These are phyloP conservation scores for Vigna reflexopilosa DNA, from an alignment of 306 rosid species.

Conservation along the genomic window DNA sequence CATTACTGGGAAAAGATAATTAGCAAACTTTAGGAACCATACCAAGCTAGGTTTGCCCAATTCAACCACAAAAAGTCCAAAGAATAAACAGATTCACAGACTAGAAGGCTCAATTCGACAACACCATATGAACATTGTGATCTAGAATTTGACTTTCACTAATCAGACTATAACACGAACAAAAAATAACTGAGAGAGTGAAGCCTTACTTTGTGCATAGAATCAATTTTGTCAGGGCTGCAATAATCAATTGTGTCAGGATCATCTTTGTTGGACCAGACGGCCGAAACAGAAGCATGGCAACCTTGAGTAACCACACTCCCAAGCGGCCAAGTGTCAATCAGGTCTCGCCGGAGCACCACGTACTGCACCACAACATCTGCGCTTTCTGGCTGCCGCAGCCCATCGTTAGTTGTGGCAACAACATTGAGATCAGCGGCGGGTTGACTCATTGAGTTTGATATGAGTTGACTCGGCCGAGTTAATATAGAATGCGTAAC, in stretches of 20 bases:
- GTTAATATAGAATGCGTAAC: constrained; percentile 21
- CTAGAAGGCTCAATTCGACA: neutral
- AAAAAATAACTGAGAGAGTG: neutral
- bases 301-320: constrained; percentile 90
- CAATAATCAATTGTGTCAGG: constrained; percentile 69
- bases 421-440: constrained; percentile 11
- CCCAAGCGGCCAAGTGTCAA: constrained; percentile 85
- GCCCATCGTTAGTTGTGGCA: constrained; percentile 37
- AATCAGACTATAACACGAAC: neutral
- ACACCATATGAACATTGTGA: neutral
- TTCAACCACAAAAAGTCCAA: neutral
- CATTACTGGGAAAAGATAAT: neutral
- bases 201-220: constrained; percentile 74
- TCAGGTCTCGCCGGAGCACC: constrained; percentile 94
- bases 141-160: neutral
- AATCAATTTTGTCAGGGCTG: constrained; percentile 74
- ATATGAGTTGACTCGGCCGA: constrained; percentile 47
- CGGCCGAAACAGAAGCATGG: constrained; percentile 85
- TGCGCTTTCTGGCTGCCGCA: constrained; percentile 42
- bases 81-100: neutral
- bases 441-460: constrained; percentile 73
- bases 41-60: neutral
- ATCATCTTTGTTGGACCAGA: constrained; percentile 78
- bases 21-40: neutral
- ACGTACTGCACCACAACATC: constrained; percentile 80